Evolutionary conservation across 2,329 filamentous ascomycete species (phyloP), one percentile per base, ranked within the genome.

Genomic region (Lachnellula suecica): DNA sequence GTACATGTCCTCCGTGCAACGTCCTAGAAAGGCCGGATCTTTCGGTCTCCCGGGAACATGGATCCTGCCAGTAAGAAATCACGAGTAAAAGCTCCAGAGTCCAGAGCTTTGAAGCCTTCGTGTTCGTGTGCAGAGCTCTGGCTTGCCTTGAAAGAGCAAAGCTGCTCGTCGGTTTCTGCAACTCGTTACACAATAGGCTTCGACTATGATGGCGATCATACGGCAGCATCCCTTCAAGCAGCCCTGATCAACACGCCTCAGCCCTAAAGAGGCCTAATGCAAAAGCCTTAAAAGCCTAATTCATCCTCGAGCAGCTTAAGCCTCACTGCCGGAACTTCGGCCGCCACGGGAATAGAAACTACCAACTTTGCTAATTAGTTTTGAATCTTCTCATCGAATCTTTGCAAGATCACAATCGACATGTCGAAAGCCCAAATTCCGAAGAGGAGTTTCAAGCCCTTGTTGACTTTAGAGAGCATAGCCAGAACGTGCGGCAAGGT

Each of bases 201-300:
- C 22, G 20, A 25, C 5, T 11, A 23, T 41, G 15, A n/a, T n/a
- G 37, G 22, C 13, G 47, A 43, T 43, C 47, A 43, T 34, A 41
- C 38, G 17, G 15, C 11, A 20, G 7, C 43, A 23, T 15, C 13
- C 15, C 6, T 11, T 10, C 20, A 24, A 35, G 4, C 20, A 35
- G n/a, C 35, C 29, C 37, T 52, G 50, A 52, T 52, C 44, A 20
- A 23, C 50, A 41, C 37, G 38, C 45, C 50, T 29, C 40, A 24
- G 13, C 13, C 44, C 43, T 11, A 17, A 47, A 41, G 23, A 47
- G 25, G 44, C 22, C 19, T 34, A 46, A 13, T 24, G 3, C 15
- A 31, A n/a, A n/a, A n/a, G n/a, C n/a, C n/a, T 38, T n/a, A 41
- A 31, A 38, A 46, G 29, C 34, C 24, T 42, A 46, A 41, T 22